These are phyloP conservation scores for Dendrobium huoshanense DNA, from an alignment of 106 monocot species.

Conservation along the genomic window DNA sequence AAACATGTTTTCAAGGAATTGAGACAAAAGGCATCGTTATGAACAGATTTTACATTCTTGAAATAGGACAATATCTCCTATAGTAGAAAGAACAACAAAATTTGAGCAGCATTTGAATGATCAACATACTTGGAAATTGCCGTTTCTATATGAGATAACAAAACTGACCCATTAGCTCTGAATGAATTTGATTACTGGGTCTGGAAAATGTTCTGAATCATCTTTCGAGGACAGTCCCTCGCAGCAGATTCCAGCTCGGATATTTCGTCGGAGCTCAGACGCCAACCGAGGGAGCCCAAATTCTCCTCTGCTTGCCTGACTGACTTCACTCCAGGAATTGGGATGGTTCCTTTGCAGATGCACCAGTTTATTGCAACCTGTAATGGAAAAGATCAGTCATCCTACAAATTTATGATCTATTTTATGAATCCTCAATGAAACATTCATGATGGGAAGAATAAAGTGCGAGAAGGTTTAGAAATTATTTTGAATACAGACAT, in stretches of 20 bases:
- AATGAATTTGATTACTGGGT: conserved; percentile 36
- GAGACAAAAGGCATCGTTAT: too few species aligned
- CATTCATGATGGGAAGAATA: background rate
- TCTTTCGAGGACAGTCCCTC: conserved; percentile 51
- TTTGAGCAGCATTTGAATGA: background rate
- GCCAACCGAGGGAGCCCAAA: conserved; percentile 87
- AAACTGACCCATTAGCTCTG: too few species aligned
- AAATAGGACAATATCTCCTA: too few species aligned
- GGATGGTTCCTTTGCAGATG: conserved; percentile 92
- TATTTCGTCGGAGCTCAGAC: conserved; percentile 65
- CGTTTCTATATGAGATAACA: too few species aligned
- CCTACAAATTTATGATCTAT: too few species aligned
- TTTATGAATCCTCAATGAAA: background rate
- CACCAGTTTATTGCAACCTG: conserved; percentile 99
- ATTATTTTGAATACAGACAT: too few species aligned
- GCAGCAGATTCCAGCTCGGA: conserved; percentile 67
- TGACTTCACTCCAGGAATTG: conserved; percentile 88
- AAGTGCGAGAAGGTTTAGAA: too few species aligned
- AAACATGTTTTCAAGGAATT: too few species aligned
- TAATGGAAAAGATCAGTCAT: background rate
- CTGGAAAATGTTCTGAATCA: conserved; percentile 96
- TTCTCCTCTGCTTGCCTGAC: conserved; percentile 79
- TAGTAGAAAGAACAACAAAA: too few species aligned
- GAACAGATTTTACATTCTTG: too few species aligned
- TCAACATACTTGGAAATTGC: background rate